Percentiles rank a stretch among this genome's conserved stretches.
phyloP scores from a whole-genome alignment of 768 basidiomycete genomes.

The Clathrus columnatus region DNA sequence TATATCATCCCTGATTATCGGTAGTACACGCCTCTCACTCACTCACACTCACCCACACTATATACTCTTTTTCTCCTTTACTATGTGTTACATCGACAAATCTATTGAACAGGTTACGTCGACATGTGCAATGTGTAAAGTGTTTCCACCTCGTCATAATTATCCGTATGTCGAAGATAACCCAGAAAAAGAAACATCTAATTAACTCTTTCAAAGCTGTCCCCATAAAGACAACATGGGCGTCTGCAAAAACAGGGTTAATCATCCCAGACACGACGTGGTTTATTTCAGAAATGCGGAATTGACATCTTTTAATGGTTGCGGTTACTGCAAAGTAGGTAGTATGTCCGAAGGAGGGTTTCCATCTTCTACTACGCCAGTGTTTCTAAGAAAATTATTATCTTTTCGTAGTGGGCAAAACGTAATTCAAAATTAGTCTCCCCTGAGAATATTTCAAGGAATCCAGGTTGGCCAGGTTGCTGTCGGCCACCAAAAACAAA shows the following conservation, averaged over 20 bases:
- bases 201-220: constrained; percentile 41
- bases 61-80: constrained; percentile 18
- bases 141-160: constrained; percentile 48
- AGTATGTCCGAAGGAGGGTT: constrained; percentile 11
- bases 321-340: constrained; percentile 83
- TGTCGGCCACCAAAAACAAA: constrained; percentile 60
- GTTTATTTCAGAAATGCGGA: constrained; percentile 82
- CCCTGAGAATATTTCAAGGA: constrained; percentile 37
- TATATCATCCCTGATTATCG: too few species aligned
- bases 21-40: constrained; percentile 1
- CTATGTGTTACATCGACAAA: constrained; percentile 68
- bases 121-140: constrained; percentile 79
- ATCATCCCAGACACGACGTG: constrained; percentile 71
- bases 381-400: constrained; percentile 17
- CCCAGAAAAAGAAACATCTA: constrained; percentile 11
- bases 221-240: constrained; percentile 55
- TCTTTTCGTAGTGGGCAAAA: constrained; percentile 55
- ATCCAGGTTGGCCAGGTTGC: constrained; percentile 83
- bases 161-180: constrained; percentile 36
- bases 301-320: constrained; percentile 78
- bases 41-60: constrained; percentile 14
- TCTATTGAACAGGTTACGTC: constrained; percentile 59
- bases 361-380: constrained; percentile 14
- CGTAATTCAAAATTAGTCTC: constrained; percentile 34
- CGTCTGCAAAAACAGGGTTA: constrained; percentile 62